Conservation (phyloP, 768 basidiomycete genomes). For the Mycena vulgaris region DNA sequence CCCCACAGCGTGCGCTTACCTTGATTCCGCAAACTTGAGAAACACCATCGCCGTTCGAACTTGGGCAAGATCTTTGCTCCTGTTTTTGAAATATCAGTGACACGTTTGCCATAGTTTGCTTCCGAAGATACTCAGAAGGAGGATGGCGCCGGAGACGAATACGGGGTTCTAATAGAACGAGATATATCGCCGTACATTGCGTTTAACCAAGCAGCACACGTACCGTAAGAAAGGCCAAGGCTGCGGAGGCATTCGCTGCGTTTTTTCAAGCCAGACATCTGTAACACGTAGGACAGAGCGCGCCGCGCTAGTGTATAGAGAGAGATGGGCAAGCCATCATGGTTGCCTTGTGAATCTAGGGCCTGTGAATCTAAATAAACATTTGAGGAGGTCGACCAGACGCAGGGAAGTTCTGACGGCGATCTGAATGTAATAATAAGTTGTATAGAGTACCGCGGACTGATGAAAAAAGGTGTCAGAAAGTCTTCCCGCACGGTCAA, state of each 20-base stretch:
- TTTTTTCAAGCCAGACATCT: conserved; percentile 25
- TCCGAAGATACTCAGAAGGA: not conserved
- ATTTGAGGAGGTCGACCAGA: conserved; percentile 42
- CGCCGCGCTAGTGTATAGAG: conserved; percentile 32
- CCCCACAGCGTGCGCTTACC: not conserved
- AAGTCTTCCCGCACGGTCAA: no score
- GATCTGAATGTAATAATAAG: conserved; percentile 65
- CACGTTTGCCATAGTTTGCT: not conserved
- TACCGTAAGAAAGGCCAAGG: not conserved
- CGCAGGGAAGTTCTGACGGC: conserved; percentile 64
- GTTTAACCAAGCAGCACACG: not conserved
- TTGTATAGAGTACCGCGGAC: conserved; percentile 55
- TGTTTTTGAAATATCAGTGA: not conserved
- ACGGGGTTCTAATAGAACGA: not conserved
- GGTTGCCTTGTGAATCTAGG: conserved; percentile 23
- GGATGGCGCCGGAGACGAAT: not conserved
- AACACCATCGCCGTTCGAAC: not conserved
- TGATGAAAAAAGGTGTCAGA: no score
- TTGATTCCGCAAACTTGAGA: not conserved
- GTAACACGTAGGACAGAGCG: conserved; percentile 22
- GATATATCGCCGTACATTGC: no score
- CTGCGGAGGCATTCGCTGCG: not conserved
- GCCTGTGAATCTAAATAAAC: conserved; percentile 42
- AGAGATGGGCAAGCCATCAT: conserved; percentile 26
- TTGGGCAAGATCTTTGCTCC: not conserved